Percentiles rank a stretch among this genome's conserved stretches.
These are phyloP conservation scores for Cylindrotheca closterium DNA, from an alignment of 108 stramenopile species.

Conservation along the genomic window DNA sequence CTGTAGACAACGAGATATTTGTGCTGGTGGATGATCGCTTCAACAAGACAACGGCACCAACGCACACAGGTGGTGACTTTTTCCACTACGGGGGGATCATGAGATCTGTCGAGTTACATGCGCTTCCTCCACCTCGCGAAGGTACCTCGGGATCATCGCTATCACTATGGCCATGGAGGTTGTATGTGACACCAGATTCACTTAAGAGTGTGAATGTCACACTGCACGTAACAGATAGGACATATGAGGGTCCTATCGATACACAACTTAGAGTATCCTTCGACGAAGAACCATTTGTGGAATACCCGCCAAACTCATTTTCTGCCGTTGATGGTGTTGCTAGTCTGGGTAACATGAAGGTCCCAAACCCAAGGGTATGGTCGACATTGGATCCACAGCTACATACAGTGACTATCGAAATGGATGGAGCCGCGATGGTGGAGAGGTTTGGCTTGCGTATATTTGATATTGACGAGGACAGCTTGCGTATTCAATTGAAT, in stretches of 20 bases:
- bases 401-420: slow-evolving; percentile 21
- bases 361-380: slow-evolving; percentile 35
- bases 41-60: slow-evolving; percentile 40
- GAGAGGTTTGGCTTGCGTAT: slow-evolving; percentile 42
- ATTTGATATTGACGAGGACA: slow-evolving; percentile 6
- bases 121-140: not conserved
- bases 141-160: not conserved
- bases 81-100: slow-evolving; percentile 45
- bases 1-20: slow-evolving; percentile 9
- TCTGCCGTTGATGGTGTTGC: slow-evolving; percentile 6
- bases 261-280: not conserved
- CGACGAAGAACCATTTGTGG: slow-evolving; percentile 3
- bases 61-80: slow-evolving; percentile 53
- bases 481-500: slow-evolving; percentile 28
- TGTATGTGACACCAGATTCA: slow-evolving; percentile 24
- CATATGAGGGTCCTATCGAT: not conserved
- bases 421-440: slow-evolving; percentile 26
- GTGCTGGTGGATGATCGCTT: slow-evolving; percentile 48
- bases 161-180: slow-evolving; percentile 32
- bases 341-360: slow-evolving; percentile 12
- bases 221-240: slow-evolving; percentile 10
- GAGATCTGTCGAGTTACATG: slow-evolving; percentile 38
- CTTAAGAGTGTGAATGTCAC: slow-evolving; percentile 10
- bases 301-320: not conserved
- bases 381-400: slow-evolving; percentile 30